Evolutionary conservation across 441 rosid species (phyloP).

Genomic region (Populus hybrid): DNA sequence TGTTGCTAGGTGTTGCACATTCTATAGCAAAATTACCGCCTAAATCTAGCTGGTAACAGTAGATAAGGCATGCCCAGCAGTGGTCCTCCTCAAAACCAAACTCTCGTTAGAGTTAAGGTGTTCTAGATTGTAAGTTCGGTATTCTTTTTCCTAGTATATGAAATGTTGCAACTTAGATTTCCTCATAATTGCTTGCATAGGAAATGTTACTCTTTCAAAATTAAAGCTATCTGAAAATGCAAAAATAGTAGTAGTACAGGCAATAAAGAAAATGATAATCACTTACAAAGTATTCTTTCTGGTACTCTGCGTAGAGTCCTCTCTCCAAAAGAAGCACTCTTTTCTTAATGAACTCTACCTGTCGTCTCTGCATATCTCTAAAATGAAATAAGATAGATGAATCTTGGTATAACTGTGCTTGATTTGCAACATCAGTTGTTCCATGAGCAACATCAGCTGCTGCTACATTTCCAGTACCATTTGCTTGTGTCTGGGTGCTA

Average conservation of each 20-base stretch:
- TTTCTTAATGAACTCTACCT: conserved; percentile 93
- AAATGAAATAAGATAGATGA: conserved; percentile 57
- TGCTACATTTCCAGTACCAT: conserved; percentile 41
- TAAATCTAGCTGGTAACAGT: background rate
- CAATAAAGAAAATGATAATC: background rate
- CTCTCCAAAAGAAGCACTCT: conserved; percentile 93
- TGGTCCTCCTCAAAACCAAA: background rate
- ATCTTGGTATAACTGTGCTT: conserved; percentile 46
- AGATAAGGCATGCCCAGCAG: background rate
- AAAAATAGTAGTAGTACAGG: background rate
- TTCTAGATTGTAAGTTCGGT: background rate
- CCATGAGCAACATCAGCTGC: conserved; percentile 49
- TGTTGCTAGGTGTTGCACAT: background rate
- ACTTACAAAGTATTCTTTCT: conserved; percentile 68
- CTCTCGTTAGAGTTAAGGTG: background rate
- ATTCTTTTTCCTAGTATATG: background rate
- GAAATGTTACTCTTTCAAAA: background rate
- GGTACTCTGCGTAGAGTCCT: conserved; percentile 73
- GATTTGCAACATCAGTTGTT: conserved; percentile 42
- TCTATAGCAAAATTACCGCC: background rate
- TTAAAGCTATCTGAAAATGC: background rate
- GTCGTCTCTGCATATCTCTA: conserved; percentile 94
- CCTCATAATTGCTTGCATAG: background rate
- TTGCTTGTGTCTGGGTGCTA: conserved; percentile 49
- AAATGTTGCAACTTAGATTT: background rate